These are phyloP conservation scores for Tulasnella sp. DNA, from an alignment of 768 basidiomycete genomes.

Conservation along the genomic window DNA sequence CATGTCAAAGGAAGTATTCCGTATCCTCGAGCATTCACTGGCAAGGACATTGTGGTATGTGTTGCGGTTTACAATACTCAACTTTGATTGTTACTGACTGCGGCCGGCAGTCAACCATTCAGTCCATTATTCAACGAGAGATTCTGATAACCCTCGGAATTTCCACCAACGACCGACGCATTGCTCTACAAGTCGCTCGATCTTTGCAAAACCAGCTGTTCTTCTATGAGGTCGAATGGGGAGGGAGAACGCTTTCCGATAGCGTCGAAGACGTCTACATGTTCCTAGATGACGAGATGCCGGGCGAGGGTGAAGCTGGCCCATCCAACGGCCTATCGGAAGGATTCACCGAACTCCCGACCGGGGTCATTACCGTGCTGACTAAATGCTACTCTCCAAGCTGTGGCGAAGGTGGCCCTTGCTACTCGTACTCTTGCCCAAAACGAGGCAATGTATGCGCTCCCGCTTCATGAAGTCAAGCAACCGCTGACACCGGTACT, in stretches of 20 bases:
- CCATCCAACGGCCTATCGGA: constrained; percentile 63
- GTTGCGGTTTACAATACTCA: background rate
- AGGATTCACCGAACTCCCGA: constrained; percentile 69
- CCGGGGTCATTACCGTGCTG: constrained; percentile 85
- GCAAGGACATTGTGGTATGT: constrained; percentile 90
- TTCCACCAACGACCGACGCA: constrained; percentile 75
- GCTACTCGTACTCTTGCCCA: constrained; percentile 78
- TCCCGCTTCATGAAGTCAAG: constrained; percentile 20
- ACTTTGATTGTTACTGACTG: constrained; percentile 33
- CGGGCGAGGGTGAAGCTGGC: constrained; percentile 30
- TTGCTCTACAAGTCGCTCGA: constrained; percentile 84
- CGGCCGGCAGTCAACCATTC: constrained; percentile 74
- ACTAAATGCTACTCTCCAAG: constrained; percentile 89
- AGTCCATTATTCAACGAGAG: constrained; percentile 83
- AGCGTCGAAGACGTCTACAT: constrained; percentile 93
- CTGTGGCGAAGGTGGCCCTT: constrained; percentile 77
- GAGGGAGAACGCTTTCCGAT: constrained; percentile 75
- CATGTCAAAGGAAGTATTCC: constrained; percentile 94
- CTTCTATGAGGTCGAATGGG: constrained; percentile 98
- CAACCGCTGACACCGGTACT: background rate
- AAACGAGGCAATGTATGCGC: constrained; percentile 35
- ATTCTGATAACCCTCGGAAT: constrained; percentile 74
- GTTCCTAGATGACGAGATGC: constrained; percentile 72
- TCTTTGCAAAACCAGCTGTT: constrained; percentile 91
- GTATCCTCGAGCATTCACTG: constrained; percentile 89